Percentiles rank a stretch among this genome's conserved stretches.
phyloP scores from a whole-genome alignment of 257 asterid species.

The Jacaranda copaia region DNA sequence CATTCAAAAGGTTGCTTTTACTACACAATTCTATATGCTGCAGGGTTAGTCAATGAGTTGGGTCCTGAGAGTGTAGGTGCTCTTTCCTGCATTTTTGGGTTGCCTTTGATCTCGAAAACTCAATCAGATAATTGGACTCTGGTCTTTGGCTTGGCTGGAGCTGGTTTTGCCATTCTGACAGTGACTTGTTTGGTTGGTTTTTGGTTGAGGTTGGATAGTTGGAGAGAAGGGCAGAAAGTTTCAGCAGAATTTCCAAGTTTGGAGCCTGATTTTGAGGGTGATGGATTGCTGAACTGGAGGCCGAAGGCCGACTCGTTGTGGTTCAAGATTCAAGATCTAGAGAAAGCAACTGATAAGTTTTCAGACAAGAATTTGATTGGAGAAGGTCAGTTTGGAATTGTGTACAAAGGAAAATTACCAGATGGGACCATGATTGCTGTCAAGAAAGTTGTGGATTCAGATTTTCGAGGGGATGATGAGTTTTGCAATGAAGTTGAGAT shows the following conservation, averaged over 20 bases:
- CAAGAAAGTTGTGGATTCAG: conserved; percentile 51
- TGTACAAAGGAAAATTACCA: conserved; percentile 55
- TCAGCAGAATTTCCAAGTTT: background rate
- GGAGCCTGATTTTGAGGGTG: conserved; percentile 32
- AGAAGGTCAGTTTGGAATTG: conserved; percentile 60
- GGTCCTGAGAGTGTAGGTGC: conserved; percentile 65
- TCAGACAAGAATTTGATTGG: conserved; percentile 61
- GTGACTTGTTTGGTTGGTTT: conserved; percentile 37
- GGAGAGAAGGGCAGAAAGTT: conserved; percentile 31
- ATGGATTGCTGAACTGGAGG: conserved; percentile 53
- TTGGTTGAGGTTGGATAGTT: conserved; percentile 28
- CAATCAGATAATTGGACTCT: conserved; percentile 25
- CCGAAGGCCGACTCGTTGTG: conserved; percentile 48
- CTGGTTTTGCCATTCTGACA: conserved; percentile 41
- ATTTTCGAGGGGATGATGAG: conserved; percentile 50
- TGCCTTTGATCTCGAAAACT: conserved; percentile 43
- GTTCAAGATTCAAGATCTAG: conserved; percentile 53
- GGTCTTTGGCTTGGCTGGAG: conserved; percentile 47
- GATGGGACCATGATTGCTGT: conserved; percentile 65
- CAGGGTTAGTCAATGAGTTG: conserved; percentile 54
- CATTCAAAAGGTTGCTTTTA: conserved; percentile 60
- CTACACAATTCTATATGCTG: conserved; percentile 66
- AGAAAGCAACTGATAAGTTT: conserved; percentile 56
- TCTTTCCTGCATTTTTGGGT: conserved; percentile 61
- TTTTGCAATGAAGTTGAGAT: conserved; percentile 61